Percentiles rank a stretch among this genome's conserved stretches.
Conservation (phyloP, 192 early-diverging fungal genomes). For the Dissophora globulifera region DNA sequence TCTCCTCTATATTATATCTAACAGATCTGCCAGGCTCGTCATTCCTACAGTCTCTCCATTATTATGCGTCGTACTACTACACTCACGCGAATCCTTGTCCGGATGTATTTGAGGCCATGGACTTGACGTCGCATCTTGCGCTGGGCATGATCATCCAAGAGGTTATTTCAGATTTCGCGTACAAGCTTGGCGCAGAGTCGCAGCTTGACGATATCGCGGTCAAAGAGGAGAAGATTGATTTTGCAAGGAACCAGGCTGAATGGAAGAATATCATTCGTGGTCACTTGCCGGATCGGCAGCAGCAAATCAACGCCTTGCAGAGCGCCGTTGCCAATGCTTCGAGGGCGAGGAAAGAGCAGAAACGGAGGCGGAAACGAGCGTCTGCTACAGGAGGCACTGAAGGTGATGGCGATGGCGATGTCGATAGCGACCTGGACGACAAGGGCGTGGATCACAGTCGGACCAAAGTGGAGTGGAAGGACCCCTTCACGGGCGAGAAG, state of each 20-base stretch:
- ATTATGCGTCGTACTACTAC: slow-evolving; percentile 46
- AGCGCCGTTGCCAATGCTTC: not conserved
- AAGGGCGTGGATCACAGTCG: not conserved
- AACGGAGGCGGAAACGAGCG: not conserved
- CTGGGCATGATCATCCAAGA: slow-evolving; percentile 49
- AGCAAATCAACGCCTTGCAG: not conserved
- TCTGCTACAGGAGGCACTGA: not conserved
- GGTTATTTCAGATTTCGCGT: slow-evolving; percentile 36
- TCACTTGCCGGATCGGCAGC: not conserved
- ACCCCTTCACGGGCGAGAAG: not conserved
- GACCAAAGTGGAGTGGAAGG: not conserved
- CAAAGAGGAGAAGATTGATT: slow-evolving; percentile 9
- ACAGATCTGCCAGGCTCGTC: slow-evolving; percentile 35
- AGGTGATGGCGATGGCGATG: not conserved
- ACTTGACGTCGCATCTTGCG: slow-evolving; percentile 39
- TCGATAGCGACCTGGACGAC: not conserved
- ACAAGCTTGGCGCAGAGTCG: slow-evolving; percentile 27
- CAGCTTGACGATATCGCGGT: slow-evolving; percentile 28
- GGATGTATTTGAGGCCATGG: slow-evolving; percentile 40
- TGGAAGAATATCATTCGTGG: not conserved
- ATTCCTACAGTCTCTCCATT: slow-evolving; percentile 32
- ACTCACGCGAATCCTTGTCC: slow-evolving; percentile 30
- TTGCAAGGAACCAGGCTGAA: not conserved
- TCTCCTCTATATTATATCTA: not conserved
- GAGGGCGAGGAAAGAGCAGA: not conserved